Conservation (phyloP, 225 moss, liverwort and hornwort species). For the Pseudisothecium myosuroides region DNA sequence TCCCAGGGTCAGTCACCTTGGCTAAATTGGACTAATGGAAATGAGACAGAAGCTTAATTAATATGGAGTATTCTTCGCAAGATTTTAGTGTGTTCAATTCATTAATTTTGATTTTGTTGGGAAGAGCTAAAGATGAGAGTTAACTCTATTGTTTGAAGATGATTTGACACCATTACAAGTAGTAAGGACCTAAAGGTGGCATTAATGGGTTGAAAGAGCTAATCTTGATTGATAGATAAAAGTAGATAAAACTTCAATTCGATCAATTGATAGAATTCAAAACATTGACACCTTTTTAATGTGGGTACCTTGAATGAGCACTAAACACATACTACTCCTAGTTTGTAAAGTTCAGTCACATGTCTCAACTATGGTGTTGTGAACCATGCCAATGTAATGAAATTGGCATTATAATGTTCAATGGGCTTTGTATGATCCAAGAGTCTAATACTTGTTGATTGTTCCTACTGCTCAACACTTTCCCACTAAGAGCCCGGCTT, state of each 20-base stretch:
- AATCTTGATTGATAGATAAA: too few species aligned
- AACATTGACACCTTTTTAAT: neutral
- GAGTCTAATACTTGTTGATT: neutral
- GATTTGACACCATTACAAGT: neutral
- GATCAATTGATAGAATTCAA: neutral
- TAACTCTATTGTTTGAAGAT: neutral
- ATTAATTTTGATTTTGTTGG: neutral
- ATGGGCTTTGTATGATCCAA: neutral
- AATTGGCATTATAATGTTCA: neutral
- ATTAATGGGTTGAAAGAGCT: too few species aligned
- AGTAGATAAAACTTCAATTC: neutral
- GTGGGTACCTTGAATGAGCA: rapidly evolving
- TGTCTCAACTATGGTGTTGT: neutral
- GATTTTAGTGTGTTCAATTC: neutral
- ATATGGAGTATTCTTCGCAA: neutral
- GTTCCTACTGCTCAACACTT: neutral
- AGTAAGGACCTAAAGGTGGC: rapidly evolving
- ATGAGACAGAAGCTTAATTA: neutral
- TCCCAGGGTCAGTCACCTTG: too few species aligned
- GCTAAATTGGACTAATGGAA: neutral
- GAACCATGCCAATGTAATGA: neutral
- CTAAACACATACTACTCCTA: neutral
- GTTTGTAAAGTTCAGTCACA: too few species aligned
- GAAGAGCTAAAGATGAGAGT: too few species aligned
- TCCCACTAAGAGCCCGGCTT: neutral